phyloP scores from a whole-genome alignment of 768 basidiomycete genomes.

The Naematelia encephala region DNA sequence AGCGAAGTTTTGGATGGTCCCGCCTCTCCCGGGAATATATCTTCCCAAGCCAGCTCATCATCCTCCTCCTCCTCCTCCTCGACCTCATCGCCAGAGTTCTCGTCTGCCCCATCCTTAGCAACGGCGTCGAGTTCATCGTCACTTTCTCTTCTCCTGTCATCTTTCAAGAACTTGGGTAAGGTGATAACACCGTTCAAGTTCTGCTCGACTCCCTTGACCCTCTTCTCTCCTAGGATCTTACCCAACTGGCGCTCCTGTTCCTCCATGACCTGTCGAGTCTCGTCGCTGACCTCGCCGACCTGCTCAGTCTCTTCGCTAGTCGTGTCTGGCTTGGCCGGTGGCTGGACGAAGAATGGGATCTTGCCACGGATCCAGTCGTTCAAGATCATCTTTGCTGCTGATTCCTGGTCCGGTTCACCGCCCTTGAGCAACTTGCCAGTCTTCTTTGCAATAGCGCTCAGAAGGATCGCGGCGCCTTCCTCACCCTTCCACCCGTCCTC shows the following conservation, averaged over 20 bases:
- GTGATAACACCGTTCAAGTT: constrained; percentile 81
- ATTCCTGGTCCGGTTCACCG: constrained; percentile 88
- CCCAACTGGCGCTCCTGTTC: constrained; percentile 58
- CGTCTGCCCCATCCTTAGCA: constrained; percentile 45
- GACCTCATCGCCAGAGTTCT: constrained; percentile 29
- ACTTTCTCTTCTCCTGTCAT: constrained; percentile 66
- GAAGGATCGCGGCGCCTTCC: constrained; percentile 64
- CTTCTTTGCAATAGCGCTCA: constrained; percentile 81
- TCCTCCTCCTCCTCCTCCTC: constrained; percentile 44
- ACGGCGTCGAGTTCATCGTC: neutral
- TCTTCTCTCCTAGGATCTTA: constrained; percentile 54
- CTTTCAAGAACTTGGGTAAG: constrained; percentile 79
- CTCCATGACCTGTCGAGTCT: constrained; percentile 50
- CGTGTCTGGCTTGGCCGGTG: constrained; percentile 62
- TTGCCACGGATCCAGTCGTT: constrained; percentile 97
- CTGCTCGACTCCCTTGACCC: constrained; percentile 68
- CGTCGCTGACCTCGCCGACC: constrained; percentile 10
- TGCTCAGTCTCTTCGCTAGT: constrained; percentile 7
- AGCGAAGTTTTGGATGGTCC: constrained; percentile 50
- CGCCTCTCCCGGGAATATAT: constrained; percentile 67
- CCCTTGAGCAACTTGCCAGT: constrained; percentile 88
- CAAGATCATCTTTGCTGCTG: constrained; percentile 89
- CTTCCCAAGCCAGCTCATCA: constrained; percentile 71
- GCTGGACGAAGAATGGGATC: constrained; percentile 92
- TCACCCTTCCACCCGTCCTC: constrained; percentile 56